Evolutionary conservation across 805 yeast species (phyloP), one percentile per base, ranked within the genome.

Genomic region (Clavispora phyllophila): DNA sequence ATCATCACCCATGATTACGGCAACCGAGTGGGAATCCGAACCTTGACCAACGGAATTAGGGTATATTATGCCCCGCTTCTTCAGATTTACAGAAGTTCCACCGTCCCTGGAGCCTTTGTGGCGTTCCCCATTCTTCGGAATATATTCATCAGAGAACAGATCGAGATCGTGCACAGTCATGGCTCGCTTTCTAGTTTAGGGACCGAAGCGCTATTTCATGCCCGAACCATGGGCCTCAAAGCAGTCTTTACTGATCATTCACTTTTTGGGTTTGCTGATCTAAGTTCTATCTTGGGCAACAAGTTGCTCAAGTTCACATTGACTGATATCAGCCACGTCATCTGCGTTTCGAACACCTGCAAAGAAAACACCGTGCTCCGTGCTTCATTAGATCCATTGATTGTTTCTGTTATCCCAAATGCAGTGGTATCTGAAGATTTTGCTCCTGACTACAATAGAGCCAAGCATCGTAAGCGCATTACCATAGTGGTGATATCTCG

Each of bases 191-290:
- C 95, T 31, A 77, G 87, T 7, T 63, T 93, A 49, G 87, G 96
- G 36, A 95, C 85, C 49, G 99, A 93, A 59, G 88, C 91, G 0
- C 78, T 93, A 8, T 66, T 90, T n/a, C 98, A 93, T 58, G 97
- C 87, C 0, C 73, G 89, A 32, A 84, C 95, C 0, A 85, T 93
- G 96, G 97, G 97, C 0, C 65, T 91, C 42, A 80, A 79, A 48
- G 88, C 99, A 0, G 91, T 91, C 0, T 84, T 93, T 51, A 93
- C 99, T 0, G 99, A 93, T 59, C 99, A 93, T 59, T 91, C 98
- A 0, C 66, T 93, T 26, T 91, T 89, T 67, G 99, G 98, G 1
- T 93, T 93, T 66, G 86, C 93, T 1, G 90, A 85, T 53, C 78
- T 89, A 2, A 84, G 84, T 4, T 78, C 90, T 5, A 87, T 91